phyloP scores from a whole-genome alignment of 371 early-diverging fungal genomes.

The Mucor irregularis region DNA sequence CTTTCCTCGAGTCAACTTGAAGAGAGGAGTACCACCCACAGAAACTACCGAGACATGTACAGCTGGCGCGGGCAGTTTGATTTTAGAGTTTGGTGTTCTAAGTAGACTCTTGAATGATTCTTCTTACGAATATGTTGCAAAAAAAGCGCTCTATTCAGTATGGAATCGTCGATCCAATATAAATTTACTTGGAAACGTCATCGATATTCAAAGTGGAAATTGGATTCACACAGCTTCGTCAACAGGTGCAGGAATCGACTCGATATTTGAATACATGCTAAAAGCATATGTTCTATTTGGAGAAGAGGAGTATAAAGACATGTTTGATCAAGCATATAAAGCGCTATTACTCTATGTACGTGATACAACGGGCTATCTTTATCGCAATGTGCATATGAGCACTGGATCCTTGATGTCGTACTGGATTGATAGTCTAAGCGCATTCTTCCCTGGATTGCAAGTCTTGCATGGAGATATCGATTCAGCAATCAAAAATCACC shows the following conservation, averaged over 20 bases:
- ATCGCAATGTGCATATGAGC: constrained; percentile 83
- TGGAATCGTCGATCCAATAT: constrained; percentile 78
- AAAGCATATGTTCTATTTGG: constrained; percentile 90
- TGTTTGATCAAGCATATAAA: constrained; percentile 82
- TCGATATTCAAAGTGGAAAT: constrained; percentile 69
- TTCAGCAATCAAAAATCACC: constrained; percentile 77
- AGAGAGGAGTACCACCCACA: constrained; percentile 63
- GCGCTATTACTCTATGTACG: constrained; percentile 65
- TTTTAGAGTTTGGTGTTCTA: constrained; percentile 94
- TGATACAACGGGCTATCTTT: constrained; percentile 79
- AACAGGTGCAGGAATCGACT: constrained; percentile 93
- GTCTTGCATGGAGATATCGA: constrained; percentile 80
- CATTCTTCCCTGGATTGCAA: constrained; percentile 93
- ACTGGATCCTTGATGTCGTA: constrained; percentile 64
- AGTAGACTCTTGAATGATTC: constrained; percentile 83
- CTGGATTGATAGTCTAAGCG: constrained; percentile 91
- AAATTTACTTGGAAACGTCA: constrained; percentile 84
- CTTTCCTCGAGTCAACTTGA: constrained; percentile 84
- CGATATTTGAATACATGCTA: constrained; percentile 90
- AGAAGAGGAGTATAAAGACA: constrained; percentile 69
- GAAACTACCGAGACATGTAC: constrained; percentile 86
- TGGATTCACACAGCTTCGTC: constrained; percentile 77
- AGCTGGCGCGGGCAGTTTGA: constrained; percentile 90
- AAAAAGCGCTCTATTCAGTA: constrained; percentile 66
- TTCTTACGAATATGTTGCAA: constrained; percentile 78